These are phyloP conservation scores for Aulographum hederae DNA, from an alignment of 2,329 filamentous ascomycete genomes.

Conservation along the genomic window DNA sequence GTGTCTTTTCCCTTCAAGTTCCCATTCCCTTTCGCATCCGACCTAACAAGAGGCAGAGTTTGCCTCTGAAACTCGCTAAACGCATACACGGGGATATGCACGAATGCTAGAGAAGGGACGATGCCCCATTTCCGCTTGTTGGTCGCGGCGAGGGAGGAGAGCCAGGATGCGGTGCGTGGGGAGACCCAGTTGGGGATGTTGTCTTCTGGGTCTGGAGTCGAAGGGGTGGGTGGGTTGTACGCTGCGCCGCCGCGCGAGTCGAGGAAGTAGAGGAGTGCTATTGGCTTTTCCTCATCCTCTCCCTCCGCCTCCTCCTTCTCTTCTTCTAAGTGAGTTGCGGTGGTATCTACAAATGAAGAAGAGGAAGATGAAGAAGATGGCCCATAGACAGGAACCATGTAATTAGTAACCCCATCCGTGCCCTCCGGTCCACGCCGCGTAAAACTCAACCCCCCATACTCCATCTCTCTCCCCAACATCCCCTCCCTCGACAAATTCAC, in stretches of 20 bases:
- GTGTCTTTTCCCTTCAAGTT: conserved; percentile 23
- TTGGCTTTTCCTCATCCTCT: conserved; percentile 13
- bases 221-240: conserved; percentile 20
- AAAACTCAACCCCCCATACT: no score
- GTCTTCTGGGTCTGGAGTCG: conserved; percentile 10
- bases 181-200: conserved; percentile 26
- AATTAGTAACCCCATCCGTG: conserved; percentile 29
- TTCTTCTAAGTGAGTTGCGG: no score
- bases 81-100: conserved; percentile 32
- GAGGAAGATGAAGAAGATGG: no score
- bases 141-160: conserved; percentile 18
- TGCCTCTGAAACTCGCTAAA: conserved; percentile 23
- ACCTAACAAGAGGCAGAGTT: no score
- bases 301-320: conserved; percentile 6
- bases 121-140: conserved; percentile 14
- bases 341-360: no score
- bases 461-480: conserved; percentile 22
- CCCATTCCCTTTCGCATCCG: no score
- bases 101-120: conserved; percentile 34
- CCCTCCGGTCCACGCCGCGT: no score
- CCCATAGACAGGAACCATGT: conserved; percentile 32
- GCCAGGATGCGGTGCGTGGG: conserved; percentile 26
- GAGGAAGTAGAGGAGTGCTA: conserved; percentile 51
- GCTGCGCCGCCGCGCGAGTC: conserved; percentile 42
- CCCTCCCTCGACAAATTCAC: conserved; percentile 34